Conservation (phyloP, 768 basidiomycete species). For the Podaxis sp. region DNA sequence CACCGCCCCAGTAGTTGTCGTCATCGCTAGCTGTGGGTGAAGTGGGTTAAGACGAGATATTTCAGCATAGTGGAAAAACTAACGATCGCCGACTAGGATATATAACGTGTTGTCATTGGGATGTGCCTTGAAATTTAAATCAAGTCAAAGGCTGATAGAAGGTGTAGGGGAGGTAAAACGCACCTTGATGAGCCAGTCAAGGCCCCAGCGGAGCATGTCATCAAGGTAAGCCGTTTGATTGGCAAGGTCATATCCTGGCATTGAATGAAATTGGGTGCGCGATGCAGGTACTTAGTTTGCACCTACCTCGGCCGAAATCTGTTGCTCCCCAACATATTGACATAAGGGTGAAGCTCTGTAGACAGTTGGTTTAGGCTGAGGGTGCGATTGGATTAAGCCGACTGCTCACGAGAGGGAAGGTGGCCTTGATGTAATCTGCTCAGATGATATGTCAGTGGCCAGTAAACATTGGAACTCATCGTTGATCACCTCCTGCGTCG, state of each 20-base stretch:
- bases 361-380: not conserved
- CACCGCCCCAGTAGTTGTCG: constrained; percentile 88
- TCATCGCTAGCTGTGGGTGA: constrained; percentile 50
- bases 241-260: constrained; percentile 72
- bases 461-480: not conserved
- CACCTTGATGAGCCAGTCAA: constrained; percentile 91
- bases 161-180: constrained; percentile 15
- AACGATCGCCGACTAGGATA: constrained; percentile 73
- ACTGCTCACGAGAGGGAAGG: constrained; percentile 70
- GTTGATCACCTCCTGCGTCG: constrained; percentile 78
- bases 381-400: not conserved
- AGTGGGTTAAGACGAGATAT: constrained; percentile 8
- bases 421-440: constrained; percentile 84
- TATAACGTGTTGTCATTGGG: constrained; percentile 68
- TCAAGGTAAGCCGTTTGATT: constrained; percentile 93
- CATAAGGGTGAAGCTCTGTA: constrained; percentile 76
- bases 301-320: constrained; percentile 73
- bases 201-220: constrained; percentile 84
- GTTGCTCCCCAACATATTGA: constrained; percentile 90
- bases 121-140: constrained; percentile 61
- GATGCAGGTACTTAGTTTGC: not conserved
- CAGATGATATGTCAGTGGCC: constrained; percentile 10
- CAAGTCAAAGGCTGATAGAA: not conserved
- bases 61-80: constrained; percentile 18
- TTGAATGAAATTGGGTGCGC: constrained; percentile 1